These are phyloP conservation scores for Aphanocladium album DNA, from an alignment of 2,329 filamentous ascomycete genomes.

Conservation along the genomic window DNA sequence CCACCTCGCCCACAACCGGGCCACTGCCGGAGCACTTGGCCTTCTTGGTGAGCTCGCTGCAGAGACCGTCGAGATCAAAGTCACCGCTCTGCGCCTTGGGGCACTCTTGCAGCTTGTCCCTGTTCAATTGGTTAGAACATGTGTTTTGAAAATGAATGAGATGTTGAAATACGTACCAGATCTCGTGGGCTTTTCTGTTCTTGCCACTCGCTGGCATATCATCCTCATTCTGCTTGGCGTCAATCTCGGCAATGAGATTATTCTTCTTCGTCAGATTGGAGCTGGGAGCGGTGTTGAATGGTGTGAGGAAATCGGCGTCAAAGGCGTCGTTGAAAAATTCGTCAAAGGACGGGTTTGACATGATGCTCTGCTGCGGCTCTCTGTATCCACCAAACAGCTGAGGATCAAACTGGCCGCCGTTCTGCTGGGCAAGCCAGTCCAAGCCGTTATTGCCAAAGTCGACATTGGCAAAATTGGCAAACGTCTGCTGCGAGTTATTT, in stretches of 20 bases:
- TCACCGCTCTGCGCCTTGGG: constrained; percentile 85
- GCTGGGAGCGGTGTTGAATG: constrained; percentile 63
- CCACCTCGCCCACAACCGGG: constrained; percentile 80
- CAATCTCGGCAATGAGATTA: constrained; percentile 72
- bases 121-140: constrained; percentile 43
- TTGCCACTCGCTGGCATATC: constrained; percentile 38
- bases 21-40: constrained; percentile 90
- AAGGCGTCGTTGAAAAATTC: constrained; percentile 73
- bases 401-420: constrained; percentile 82
- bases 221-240: constrained; percentile 68
- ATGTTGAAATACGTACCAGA: neutral
- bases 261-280: constrained; percentile 47
- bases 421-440: constrained; percentile 74
- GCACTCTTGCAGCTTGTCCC: constrained; percentile 86
- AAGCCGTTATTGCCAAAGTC: constrained; percentile 51
- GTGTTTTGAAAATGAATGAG: neutral
- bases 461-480: constrained; percentile 27
- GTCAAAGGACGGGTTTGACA: constrained; percentile 65
- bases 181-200: neutral
- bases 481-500: constrained; percentile 27
- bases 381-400: constrained; percentile 89
- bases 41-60: constrained; percentile 89
- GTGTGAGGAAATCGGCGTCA: constrained; percentile 73
- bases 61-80: constrained; percentile 89
- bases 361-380: constrained; percentile 77